Base-by-base conservation (phyloP, 2,329 filamentous ascomycete genomes). In the Chaetomium sp. region DNA sequence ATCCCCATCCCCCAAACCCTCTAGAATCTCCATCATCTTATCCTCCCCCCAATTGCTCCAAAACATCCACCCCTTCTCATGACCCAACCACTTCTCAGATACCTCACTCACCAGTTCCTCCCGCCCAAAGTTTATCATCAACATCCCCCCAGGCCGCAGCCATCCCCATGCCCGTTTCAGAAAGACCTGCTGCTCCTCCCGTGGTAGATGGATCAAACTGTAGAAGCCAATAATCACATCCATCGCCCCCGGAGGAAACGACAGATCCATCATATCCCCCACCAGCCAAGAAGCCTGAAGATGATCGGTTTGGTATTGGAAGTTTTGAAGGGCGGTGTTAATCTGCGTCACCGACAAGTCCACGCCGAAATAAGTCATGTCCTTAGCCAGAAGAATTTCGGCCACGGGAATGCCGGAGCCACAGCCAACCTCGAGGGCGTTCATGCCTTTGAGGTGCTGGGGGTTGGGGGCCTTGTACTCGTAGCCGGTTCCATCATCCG, bases 201-300 rank as follows among this genome's bases (percentile, higher is more conserved):
- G 71, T 1, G 79, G 78, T 5, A 84, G 71, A 60, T 83, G 80
- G 51, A 81, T 76, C 51, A 84, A 65, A 37, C 75, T 79, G 66
- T 80, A 82, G 61, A 83, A 74, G 0, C 68, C 79, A 1, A 78
- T 61, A 1, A 81, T 72, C 4, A 74, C 78, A 55, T 81, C 73
- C 54, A 83, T 71, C 0, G 69, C 68, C 0, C 59, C 55, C 0
- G 61, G 42, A 5, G 44, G 38, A 50, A 73, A 73, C 2, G 61
- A 51, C 5, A 75, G 67, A 1, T 58, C 55, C 58, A 65, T 68
- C 71, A 76, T 75, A 65, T 76, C 74, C 48, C 70, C 68, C 52
- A 70, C 61, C 19, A 65, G 48, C 49, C 72, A 46, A 32, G 33
- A 42, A 6, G 14, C 34, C 36, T 34, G 48, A 6, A 1, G 2